Percentiles rank a stretch among this genome's conserved stretches.
Evolutionary conservation across 305 asterid genomes (phyloP).

Genomic region (Plantago lanceolata): DNA sequence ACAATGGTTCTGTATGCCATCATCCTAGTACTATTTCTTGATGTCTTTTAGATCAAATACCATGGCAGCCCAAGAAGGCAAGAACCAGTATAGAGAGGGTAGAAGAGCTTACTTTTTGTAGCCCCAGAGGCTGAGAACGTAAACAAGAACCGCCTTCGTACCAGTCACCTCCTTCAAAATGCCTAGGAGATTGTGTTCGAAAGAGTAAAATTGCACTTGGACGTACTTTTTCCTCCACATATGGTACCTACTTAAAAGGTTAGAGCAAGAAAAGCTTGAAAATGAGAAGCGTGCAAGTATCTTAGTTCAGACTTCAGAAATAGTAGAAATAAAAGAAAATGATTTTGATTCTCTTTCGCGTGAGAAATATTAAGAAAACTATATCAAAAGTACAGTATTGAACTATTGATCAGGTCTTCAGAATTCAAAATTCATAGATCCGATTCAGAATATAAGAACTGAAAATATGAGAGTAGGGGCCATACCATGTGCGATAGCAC

Average conservation of each 20-base stretch:
- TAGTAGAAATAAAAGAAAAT: not conserved
- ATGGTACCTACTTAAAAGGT: constrained; percentile 40
- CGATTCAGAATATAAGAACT: constrained; percentile 3
- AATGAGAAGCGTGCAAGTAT: constrained; percentile 14
- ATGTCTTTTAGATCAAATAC: not conserved
- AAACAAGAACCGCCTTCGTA: constrained; percentile 88
- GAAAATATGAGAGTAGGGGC: constrained; percentile 21
- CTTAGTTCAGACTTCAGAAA: constrained; percentile 3
- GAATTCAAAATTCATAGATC: not conserved
- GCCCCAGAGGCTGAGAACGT: constrained; percentile 55
- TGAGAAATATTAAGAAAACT: not conserved
- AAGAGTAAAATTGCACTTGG: constrained; percentile 50
- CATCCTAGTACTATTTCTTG: not conserved
- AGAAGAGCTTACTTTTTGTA: constrained; percentile 54
- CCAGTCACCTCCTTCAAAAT: constrained; percentile 97
- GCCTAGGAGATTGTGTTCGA: constrained; percentile 91
- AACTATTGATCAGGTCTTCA: not conserved
- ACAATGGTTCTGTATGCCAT: not conserved
- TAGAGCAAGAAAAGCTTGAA: constrained; percentile 6
- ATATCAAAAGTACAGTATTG: not conserved
- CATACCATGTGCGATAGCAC: constrained; percentile 74
- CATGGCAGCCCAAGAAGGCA: not conserved
- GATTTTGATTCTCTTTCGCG: not conserved
- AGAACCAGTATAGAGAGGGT: not conserved
- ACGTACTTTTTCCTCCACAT: constrained; percentile 44